A percentile compares a stretch with the other conserved stretches of the same genome.
These are phyloP conservation scores for Candida boleticola DNA, from an alignment of 805 yeast genomes.

Conservation along the genomic window DNA sequence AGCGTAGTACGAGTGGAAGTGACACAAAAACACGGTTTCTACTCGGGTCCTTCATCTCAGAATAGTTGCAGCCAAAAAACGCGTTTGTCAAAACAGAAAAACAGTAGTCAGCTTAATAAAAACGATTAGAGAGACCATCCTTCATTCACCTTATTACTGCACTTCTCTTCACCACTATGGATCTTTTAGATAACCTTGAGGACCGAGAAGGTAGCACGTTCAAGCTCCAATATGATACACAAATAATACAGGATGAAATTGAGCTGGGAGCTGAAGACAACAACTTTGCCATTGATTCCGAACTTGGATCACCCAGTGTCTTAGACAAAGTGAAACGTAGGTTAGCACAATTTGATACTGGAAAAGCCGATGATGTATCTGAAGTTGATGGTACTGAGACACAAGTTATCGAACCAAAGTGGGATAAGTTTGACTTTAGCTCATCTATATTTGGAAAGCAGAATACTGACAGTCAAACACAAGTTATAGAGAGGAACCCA, in stretches of 20 bases:
- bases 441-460: constrained; percentile 3
- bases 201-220: constrained; percentile 1
- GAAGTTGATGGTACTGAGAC: constrained; percentile 10
- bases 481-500: neutral
- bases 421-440: neutral
- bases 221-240: neutral
- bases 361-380: constrained; percentile 14
- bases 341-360: constrained; percentile 15
- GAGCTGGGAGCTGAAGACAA: neutral
- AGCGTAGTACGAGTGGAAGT: no score
- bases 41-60: no score
- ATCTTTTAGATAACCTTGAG: constrained; percentile 3
- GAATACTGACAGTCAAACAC: neutral
- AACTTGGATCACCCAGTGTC: constrained; percentile 5
- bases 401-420: constrained; percentile 8
- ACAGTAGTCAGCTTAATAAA: no score
- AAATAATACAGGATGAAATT: neutral
- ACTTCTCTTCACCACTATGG: constrained; percentile 4
- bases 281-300: neutral
- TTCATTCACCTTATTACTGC: no score
- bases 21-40: no score
- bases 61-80: no score
- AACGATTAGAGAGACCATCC: no score
- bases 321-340: constrained; percentile 26
- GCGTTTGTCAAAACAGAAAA: no score